Percentiles rank a stretch among this genome's conserved stretches.
phyloP scores from a whole-genome alignment of 2,329 filamentous ascomycete species.

The Diaporthe citri region DNA sequence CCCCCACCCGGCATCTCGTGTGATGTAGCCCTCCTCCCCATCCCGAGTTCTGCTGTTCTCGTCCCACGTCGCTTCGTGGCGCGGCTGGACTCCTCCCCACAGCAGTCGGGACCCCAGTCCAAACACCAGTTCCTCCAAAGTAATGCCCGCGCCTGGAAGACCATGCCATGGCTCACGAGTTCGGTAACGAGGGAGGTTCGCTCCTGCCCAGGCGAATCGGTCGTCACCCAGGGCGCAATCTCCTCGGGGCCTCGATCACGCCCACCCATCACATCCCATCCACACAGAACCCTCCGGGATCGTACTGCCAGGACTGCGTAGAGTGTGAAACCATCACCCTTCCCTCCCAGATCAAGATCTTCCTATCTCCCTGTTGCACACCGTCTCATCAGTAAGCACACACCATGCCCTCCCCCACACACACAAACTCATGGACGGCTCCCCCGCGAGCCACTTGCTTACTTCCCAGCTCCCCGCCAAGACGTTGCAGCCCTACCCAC shows the following conservation, averaged over 20 bases:
- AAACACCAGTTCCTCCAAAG: constrained; percentile 24
- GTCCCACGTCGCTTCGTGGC: neutral
- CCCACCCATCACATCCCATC: neutral
- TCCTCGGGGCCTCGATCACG: neutral
- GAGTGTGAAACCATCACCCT: neutral
- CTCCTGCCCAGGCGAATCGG: neutral
- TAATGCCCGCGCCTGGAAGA: neutral
- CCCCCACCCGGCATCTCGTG: constrained; percentile 13
- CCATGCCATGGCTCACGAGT: neutral
- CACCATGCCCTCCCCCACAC: neutral
- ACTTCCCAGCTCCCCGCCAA: neutral
- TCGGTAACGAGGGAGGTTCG: neutral
- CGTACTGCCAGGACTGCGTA: neutral
- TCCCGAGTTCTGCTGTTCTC: neutral
- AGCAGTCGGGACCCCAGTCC: neutral
- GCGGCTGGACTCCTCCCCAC: neutral
- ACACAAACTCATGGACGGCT: too few species aligned
- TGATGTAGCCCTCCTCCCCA: neutral
- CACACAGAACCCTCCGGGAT: neutral
- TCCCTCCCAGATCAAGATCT: neutral
- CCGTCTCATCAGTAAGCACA: neutral
- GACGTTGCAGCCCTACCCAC: constrained; percentile 18
- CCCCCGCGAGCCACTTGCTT: neutral
- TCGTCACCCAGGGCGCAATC: neutral
- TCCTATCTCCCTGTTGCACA: neutral